Conservation (phyloP, 2,329 filamentous ascomycete genomes). For the Thermomyces lanuginosus region DNA sequence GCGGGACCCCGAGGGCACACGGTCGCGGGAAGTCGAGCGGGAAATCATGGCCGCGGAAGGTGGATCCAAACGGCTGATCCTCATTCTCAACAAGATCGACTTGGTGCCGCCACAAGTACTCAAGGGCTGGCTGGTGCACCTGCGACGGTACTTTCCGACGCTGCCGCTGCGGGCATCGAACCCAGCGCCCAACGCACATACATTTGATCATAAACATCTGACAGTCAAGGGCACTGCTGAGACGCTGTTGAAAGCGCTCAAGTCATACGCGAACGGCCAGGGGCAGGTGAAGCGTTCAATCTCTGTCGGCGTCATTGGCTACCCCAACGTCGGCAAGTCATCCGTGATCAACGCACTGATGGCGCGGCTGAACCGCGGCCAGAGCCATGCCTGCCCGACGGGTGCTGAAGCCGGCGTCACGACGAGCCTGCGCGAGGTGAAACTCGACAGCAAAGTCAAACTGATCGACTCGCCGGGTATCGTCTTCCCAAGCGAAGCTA, state of each 20-base stretch:
- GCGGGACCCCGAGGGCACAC: constrained; percentile 75
- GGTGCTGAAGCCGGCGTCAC: constrained; percentile 88
- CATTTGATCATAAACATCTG: constrained; percentile 80
- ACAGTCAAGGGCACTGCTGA: constrained; percentile 74
- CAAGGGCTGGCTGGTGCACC: constrained; percentile 67
- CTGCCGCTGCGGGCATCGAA: constrained; percentile 73
- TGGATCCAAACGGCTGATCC: constrained; percentile 72
- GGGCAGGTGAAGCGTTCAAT: constrained; percentile 78
- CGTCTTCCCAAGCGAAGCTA: constrained; percentile 56
- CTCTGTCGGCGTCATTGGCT: constrained; percentile 84
- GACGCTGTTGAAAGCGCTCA: constrained; percentile 73
- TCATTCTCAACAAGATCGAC: constrained; percentile 92
- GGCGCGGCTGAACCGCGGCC: constrained; percentile 50
- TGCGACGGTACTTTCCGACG: constrained; percentile 81
- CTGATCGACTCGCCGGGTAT: constrained; percentile 89
- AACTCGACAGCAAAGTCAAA: constrained; percentile 87
- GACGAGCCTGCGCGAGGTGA: constrained; percentile 73
- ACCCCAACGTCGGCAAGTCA: constrained; percentile 91
- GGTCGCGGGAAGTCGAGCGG: constrained; percentile 79
- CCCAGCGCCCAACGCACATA: constrained; percentile 69
- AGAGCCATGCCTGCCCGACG: constrained; percentile 58
- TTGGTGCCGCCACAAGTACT: constrained; percentile 68
- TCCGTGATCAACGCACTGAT: constrained; percentile 91
- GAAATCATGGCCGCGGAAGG: constrained; percentile 76
- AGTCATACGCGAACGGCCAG: constrained; percentile 60